Base-by-base conservation (phyloP, 805 yeast species). In the Clavispora phyllophila region DNA sequence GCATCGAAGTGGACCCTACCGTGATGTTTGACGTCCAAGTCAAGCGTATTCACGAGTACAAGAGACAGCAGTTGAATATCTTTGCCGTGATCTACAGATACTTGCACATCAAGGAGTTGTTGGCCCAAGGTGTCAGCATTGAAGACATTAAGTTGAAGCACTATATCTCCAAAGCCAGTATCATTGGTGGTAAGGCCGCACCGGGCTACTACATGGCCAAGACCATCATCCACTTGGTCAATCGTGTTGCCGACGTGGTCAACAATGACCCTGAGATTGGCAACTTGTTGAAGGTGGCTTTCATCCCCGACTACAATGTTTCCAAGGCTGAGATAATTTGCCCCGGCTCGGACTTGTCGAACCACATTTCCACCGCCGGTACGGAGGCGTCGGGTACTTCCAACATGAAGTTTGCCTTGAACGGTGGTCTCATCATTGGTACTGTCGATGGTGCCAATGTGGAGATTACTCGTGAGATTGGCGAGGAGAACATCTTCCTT, bases 201-300 rank as follows among this genome's bases (percentile, higher is more conserved):
- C 97, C 97, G n/a, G 97, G 97, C 51, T 89, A 89, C 64, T 89
- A 87, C 69, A 87, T 89, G 81, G 97, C 97, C 46, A 89, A 89
- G 67, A 78, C 85, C 45, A 86, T 89, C 57, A 90, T 89, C 61
- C 87, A 88, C 64, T 74, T 89, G 63, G 78, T 89, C 58, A 89
- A 86, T 62, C 66, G 85, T 41, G 96, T 88, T 29, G 82, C 86
- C 25, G 81, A 78, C 5, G 91, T 87, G 39, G 80, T 89, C 49
- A 89, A 89, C 66, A 75, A 74, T 46, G 97, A 89, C 60, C 65
- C 74, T 1, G 90, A 83, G 23, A 74, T 87, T 57, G 86, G 76
- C 28, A 84, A 83, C 53, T 70, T 84, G 56, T 76, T 89, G 57
- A 87, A 89, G 68, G 96, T 88, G 43, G 88, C 85, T 29, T 89